A percentile compares a stretch with the other conserved stretches of the same genome.
Conservation (phyloP, 192 early-diverging fungal species). For the Umbelopsis ramanniana region DNA sequence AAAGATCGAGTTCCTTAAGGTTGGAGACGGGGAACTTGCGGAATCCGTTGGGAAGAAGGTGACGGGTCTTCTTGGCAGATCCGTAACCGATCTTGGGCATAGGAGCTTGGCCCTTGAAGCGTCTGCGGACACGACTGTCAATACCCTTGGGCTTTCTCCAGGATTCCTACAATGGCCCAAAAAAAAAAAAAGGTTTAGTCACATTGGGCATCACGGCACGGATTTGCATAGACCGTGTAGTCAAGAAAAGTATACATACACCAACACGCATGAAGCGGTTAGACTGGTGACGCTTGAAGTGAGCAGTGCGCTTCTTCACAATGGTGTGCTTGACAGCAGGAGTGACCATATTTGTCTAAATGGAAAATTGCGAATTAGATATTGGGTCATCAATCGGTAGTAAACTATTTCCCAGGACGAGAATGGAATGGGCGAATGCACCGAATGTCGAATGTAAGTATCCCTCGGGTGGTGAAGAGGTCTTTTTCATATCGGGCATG, state of each 20-base stretch:
- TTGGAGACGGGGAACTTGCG: conserved; percentile 97
- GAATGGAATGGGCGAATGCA: not conserved
- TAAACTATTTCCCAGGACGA: not conserved
- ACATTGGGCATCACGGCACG: not conserved
- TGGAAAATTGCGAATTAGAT: not conserved
- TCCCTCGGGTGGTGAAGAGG: not conserved
- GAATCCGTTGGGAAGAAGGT: conserved; percentile 98
- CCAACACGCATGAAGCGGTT: conserved; percentile 93
- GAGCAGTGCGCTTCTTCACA: conserved; percentile 99
- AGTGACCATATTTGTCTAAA: conserved; percentile 82
- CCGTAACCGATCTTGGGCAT: conserved; percentile 99
- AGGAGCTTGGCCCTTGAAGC: conserved; percentile 97
- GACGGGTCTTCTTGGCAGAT: conserved; percentile 94
- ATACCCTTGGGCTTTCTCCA: conserved; percentile 99
- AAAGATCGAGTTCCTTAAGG: conserved; percentile 88
- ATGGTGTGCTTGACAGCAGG: conserved; percentile 93
- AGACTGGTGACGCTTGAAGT: conserved; percentile 97
- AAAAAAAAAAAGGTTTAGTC: not conserved
- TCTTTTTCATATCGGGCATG: no score
- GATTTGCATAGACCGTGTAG: not conserved
- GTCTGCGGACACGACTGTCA: conserved; percentile 96
- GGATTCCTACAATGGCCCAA: conserved; percentile 65
- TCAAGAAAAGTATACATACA: conserved; percentile 61
- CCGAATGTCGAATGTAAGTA: not conserved
- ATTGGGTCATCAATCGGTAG: no score